Evolutionary conservation across 768 basidiomycete species (phyloP).

Genomic region (Lyophyllum shimeji): DNA sequence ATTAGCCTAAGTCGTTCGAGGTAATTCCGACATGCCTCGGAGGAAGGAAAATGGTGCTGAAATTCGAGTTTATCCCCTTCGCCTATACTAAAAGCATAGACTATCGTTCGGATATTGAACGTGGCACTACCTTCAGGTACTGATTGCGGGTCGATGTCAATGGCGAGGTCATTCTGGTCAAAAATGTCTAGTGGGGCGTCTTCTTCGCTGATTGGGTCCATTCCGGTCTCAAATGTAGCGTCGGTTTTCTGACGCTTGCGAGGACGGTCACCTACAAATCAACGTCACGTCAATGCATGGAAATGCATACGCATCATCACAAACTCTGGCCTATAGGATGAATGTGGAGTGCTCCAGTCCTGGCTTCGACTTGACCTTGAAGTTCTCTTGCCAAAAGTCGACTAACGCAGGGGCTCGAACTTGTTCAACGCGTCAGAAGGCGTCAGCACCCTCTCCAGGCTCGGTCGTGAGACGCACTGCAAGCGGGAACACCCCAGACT

Average conservation of each 20-base stretch:
- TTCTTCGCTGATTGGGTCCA: not conserved
- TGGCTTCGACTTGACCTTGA: constrained; percentile 71
- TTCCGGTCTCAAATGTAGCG: not conserved
- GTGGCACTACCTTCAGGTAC: constrained; percentile 5
- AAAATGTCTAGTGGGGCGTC: not conserved
- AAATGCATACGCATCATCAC: not conserved
- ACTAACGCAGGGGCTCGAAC: constrained; percentile 67
- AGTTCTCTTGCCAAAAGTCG: constrained; percentile 74
- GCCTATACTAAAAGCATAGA: not conserved
- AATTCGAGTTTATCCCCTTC: constrained; percentile 4
- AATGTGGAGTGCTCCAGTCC: constrained; percentile 43
- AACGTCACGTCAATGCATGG: not conserved
- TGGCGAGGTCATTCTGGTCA: not conserved
- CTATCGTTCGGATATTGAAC: not conserved
- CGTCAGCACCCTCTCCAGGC: not conserved
- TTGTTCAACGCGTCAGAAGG: constrained; percentile 23
- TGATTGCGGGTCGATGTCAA: not conserved
- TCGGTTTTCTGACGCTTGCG: constrained; percentile 48
- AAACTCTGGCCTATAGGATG: constrained; percentile 31
- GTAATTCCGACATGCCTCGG: constrained; percentile 47
- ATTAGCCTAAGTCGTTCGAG: not conserved
- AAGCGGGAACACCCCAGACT: constrained; percentile 64
- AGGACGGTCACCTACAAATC: constrained; percentile 37
- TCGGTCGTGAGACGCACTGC: constrained; percentile 43
- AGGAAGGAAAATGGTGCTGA: constrained; percentile 38